Evolutionary conservation across 371 early-diverging fungal species (phyloP).

Genomic region (Circinella umbellata): DNA sequence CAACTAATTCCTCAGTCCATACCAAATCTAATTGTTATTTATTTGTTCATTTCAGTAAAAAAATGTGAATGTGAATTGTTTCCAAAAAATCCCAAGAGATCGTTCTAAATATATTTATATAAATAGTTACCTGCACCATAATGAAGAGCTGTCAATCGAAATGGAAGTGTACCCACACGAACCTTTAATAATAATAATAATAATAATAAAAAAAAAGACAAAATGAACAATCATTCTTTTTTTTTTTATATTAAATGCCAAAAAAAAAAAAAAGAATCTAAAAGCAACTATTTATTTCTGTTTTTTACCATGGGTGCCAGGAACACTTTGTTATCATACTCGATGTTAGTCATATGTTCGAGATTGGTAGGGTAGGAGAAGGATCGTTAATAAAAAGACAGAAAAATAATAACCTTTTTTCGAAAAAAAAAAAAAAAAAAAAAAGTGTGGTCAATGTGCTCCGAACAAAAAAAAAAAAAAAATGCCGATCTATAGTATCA

Average conservation of each 20-base stretch:
- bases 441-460: no score
- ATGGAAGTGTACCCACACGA: slow-evolving; percentile 87
- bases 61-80: background rate
- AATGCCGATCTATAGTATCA: no score
- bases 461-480: no score
- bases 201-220: background rate
- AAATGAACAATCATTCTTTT: background rate
- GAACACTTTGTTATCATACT: slow-evolving; percentile 68
- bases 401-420: no score
- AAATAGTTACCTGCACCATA: slow-evolving; percentile 82
- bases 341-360: slow-evolving; percentile 19
- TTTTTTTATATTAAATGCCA: background rate
- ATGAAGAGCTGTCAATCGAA: slow-evolving; percentile 81
- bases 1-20: slow-evolving; percentile 92
- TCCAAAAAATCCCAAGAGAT: background rate
- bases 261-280: background rate
- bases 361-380: no score
- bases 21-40: slow-evolving; percentile 71
- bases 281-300: background rate
- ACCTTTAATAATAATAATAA: slow-evolving; percentile 49
- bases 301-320: slow-evolving; percentile 88
- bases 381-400: no score
- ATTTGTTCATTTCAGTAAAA: no score
- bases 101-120: background rate
- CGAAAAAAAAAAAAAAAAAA: no score